A percentile compares a stretch with the other conserved stretches of the same genome.
phyloP scores from a whole-genome alignment of 2,329 filamentous ascomycete genomes.

The Calonectria ilicicola region DNA sequence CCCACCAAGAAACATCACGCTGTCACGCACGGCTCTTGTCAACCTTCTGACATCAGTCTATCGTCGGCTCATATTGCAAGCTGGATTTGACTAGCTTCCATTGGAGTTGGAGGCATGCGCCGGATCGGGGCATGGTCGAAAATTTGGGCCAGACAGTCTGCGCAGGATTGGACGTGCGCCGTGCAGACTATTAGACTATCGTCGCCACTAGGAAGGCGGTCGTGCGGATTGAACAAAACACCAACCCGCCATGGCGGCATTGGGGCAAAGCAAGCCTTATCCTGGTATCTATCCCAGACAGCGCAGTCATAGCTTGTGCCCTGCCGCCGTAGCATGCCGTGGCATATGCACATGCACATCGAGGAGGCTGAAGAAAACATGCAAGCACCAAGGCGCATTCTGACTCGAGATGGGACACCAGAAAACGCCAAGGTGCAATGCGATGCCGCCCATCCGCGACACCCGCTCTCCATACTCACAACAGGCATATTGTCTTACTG shows the following conservation, averaged over 20 bases:
- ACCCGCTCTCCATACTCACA: background rate
- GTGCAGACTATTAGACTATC: background rate
- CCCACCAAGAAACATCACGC: background rate
- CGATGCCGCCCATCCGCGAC: background rate
- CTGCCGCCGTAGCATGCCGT: background rate
- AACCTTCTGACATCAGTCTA: constrained; percentile 11
- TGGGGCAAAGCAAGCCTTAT: background rate
- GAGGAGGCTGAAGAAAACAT: background rate
- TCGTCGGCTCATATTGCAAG: constrained; percentile 4
- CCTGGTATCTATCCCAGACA: background rate
- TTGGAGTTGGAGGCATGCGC: background rate
- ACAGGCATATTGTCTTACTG: background rate
- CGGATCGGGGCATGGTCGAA: constrained; percentile 9
- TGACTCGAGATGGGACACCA: background rate
- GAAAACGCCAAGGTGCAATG: background rate
- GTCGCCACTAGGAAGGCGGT: background rate
- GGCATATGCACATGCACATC: background rate
- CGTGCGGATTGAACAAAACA: background rate
- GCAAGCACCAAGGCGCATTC: background rate
- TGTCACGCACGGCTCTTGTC: background rate
- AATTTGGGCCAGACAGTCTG: background rate
- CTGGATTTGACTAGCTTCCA: background rate
- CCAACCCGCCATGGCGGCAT: background rate
- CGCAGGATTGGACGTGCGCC: constrained; percentile 1
- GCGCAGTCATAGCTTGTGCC: background rate